These are phyloP conservation scores for Backusella luteola DNA, from an alignment of 192 early-diverging fungal genomes.

Conservation along the genomic window DNA sequence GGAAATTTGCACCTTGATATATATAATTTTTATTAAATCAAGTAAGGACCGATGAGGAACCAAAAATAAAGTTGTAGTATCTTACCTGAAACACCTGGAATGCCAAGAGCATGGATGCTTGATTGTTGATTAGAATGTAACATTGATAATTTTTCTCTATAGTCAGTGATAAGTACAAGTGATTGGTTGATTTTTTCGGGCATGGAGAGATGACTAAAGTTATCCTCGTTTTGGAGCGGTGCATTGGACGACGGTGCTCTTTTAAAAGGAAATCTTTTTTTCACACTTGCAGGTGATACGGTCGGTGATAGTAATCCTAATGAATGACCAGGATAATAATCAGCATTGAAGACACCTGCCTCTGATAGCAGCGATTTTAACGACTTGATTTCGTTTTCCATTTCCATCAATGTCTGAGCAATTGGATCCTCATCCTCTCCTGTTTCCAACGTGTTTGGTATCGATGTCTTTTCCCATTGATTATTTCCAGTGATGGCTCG, in stretches of 20 bases:
- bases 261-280: constrained; percentile 9
- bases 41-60: too few species aligned
- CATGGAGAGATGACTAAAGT: background rate
- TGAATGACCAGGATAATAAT: background rate
- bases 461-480: background rate
- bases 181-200: background rate
- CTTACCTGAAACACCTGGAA: background rate
- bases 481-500: background rate
- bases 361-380: constrained; percentile 6
- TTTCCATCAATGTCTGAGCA: background rate
- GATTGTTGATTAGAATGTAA: background rate
- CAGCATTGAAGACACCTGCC: background rate
- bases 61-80: background rate
- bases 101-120: background rate
- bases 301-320: background rate
- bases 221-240: background rate
- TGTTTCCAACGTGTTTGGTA: background rate
- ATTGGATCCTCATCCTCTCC: background rate
- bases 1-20: background rate
- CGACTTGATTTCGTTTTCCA: constrained; percentile 36
- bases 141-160: background rate
- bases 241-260: background rate
- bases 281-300: constrained; percentile 3
- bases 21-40: background rate
- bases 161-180: background rate